Percentiles rank a stretch among this genome's conserved stretches.
These are phyloP conservation scores for Venturia pyrina DNA, from an alignment of 2,329 filamentous ascomycete species.

Conservation along the genomic window DNA sequence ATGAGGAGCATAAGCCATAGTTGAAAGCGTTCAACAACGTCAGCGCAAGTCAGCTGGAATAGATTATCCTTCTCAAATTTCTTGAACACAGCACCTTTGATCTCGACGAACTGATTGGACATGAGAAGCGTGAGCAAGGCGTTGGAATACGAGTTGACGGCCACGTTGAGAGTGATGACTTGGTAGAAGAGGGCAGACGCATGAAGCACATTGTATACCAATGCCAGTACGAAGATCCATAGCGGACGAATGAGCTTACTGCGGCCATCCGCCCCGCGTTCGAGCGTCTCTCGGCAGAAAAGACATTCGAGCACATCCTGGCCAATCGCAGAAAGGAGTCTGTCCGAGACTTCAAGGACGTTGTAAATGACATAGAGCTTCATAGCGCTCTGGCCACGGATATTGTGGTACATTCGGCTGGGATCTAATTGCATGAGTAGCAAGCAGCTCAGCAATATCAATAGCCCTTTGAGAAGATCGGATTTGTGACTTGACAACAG, in stretches of 20 bases:
- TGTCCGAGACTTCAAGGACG: conserved; percentile 74
- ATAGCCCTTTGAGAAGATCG: conserved; percentile 79
- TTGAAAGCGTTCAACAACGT: conserved; percentile 94
- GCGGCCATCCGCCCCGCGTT: conserved; percentile 75
- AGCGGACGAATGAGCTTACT: conserved; percentile 84
- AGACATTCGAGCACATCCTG: conserved; percentile 95
- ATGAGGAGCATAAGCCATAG: conserved; percentile 96
- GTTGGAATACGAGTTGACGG: conserved; percentile 97
- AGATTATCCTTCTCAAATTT: conserved; percentile 97
- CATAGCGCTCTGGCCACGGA: conserved; percentile 90
- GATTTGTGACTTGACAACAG: conserved; percentile 87
- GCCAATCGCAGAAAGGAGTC: conserved; percentile 78
- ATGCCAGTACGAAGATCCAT: conserved; percentile 79
- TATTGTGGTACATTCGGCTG: conserved; percentile 95
- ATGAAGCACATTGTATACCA: conserved; percentile 82
- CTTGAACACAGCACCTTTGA: conserved; percentile 97
- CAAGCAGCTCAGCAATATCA: conserved; percentile 78
- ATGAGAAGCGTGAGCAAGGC: conserved; percentile 83
- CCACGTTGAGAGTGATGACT: conserved; percentile 94
- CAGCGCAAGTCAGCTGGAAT: conserved; percentile 92
- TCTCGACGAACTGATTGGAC: conserved; percentile 97
- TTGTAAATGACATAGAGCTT: conserved; percentile 99
- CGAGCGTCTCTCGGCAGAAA: conserved; percentile 85
- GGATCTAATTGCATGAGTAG: conserved; percentile 87
- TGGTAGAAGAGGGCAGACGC: conserved; percentile 89